Percentiles rank a stretch among this genome's conserved stretches.
phyloP scores from a whole-genome alignment of 2,329 filamentous ascomycete species.

The Cryoendolithus antarcticus region DNA sequence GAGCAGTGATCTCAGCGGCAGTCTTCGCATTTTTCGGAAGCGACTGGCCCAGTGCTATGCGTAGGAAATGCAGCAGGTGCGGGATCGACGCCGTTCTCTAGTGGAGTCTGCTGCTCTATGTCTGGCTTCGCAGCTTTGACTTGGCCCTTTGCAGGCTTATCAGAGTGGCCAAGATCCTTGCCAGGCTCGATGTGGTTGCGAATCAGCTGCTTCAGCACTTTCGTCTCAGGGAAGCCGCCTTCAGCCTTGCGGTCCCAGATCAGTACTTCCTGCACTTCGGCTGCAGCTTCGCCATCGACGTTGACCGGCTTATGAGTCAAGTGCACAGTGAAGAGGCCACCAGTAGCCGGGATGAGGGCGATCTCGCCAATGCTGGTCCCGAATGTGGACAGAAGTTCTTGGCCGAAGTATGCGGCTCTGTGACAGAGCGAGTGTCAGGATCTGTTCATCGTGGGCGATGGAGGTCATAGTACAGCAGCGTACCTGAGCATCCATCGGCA shows the following conservation, averaged over 20 bases:
- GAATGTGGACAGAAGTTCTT: conserved; percentile 93
- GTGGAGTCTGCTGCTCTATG: background rate
- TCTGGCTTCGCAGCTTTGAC: conserved; percentile 2
- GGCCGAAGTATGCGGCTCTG: conserved; percentile 56
- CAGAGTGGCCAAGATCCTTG: conserved; percentile 63
- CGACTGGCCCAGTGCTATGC: too few relatives aligned
- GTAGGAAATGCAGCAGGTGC: too few relatives aligned
- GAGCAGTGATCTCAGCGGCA: too few relatives aligned
- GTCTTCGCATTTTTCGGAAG: too few relatives aligned
- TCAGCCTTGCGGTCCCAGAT: conserved; percentile 84
- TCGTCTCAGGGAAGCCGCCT: conserved; percentile 88
- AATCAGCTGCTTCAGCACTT: conserved; percentile 75
- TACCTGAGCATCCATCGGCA: conserved; percentile 72
- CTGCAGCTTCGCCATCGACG: background rate
- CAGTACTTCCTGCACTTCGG: conserved; percentile 34
- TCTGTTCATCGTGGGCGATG: conserved; percentile 15
- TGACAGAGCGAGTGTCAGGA: conserved; percentile 7
- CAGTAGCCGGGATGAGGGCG: conserved; percentile 70
- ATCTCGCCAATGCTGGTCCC: conserved; percentile 73
- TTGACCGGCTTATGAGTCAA: conserved; percentile 33
- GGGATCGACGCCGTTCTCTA: background rate
- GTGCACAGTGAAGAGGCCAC: conserved; percentile 69
- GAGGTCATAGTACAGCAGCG: conserved; percentile 8
- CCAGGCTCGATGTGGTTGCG: conserved; percentile 70
- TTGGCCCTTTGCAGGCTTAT: conserved; percentile 21